Evolutionary conservation across 108 stramenopile species (phyloP).

Genomic region (Skeletonema costatum): DNA sequence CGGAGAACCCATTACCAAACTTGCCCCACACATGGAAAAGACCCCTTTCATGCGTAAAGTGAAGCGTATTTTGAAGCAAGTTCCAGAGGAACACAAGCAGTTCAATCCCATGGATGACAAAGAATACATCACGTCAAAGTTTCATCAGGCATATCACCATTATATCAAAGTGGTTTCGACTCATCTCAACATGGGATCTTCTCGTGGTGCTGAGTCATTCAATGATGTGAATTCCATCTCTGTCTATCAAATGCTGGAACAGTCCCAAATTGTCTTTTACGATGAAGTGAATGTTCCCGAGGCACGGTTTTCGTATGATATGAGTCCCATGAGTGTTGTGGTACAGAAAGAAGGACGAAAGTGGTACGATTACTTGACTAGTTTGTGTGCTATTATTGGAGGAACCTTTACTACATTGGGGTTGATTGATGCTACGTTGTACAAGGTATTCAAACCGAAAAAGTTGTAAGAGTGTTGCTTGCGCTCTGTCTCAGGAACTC

Average conservation of each 20-base stretch:
- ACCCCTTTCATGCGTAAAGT: conserved; percentile 9
- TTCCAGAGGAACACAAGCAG: conserved; percentile 75
- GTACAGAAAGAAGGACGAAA: conserved; percentile 75
- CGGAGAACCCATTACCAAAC: conserved; percentile 65
- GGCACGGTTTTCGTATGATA: conserved; percentile 87
- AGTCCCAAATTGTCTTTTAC: conserved; percentile 86
- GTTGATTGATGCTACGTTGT: conserved; percentile 90
- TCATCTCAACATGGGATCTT: conserved; percentile 53
- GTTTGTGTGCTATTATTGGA: conserved; percentile 95
- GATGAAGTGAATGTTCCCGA: conserved; percentile 79
- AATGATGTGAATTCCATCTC: conserved; percentile 47
- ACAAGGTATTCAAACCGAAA: conserved; percentile 93
- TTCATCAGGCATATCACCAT: conserved; percentile 94
- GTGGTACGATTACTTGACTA: conserved; percentile 97
- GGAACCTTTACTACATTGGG: conserved; percentile 98
- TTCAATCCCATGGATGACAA: conserved; percentile 81
- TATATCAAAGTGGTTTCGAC: conserved; percentile 96
- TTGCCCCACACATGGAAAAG: conserved; percentile 16
- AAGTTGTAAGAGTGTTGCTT: not conserved
- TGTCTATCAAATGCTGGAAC: conserved; percentile 84
- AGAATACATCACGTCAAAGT: conserved; percentile 62
- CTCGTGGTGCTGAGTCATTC: not conserved
- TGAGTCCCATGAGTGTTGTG: conserved; percentile 91
- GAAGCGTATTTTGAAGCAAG: conserved; percentile 68
- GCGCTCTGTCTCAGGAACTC: not conserved